Percentiles rank a stretch among this genome's conserved stretches.
Evolutionary conservation across 2,329 filamentous ascomycete genomes (phyloP).

Genomic region (Pseudocercospora musae): DNA sequence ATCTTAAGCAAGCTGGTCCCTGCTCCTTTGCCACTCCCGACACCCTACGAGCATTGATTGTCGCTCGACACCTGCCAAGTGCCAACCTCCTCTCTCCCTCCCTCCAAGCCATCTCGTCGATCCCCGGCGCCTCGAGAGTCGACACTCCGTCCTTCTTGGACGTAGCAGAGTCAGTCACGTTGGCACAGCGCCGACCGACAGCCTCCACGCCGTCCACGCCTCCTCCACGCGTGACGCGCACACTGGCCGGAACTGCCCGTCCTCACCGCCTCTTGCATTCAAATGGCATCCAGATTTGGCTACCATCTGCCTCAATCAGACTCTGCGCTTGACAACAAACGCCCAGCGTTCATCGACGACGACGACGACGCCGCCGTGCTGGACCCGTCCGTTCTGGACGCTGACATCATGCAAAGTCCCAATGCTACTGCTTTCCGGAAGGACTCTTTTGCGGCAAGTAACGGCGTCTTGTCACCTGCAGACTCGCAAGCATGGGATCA

Average conservation of each 20-base stretch:
- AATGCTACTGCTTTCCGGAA: conserved; percentile 28
- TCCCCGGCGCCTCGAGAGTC: conserved; percentile 6
- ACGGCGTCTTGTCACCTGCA: conserved; percentile 32
- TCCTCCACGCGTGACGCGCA: conserved; percentile 21
- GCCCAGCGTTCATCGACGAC: conserved; percentile 27
- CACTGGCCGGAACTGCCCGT: conserved; percentile 22
- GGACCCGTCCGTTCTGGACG: conserved; percentile 31
- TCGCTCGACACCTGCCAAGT: conserved; percentile 21
- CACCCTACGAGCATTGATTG: conserved; percentile 31
- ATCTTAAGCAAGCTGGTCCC: conserved; percentile 34
- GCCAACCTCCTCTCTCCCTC: background rate
- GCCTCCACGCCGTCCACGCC: conserved; percentile 15
- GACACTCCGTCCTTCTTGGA: conserved; percentile 14
- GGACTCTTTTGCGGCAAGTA: conserved; percentile 34
- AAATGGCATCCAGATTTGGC: conserved; percentile 31
- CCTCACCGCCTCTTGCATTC: conserved; percentile 30
- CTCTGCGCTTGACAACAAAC: conserved; percentile 24
- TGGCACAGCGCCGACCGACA: conserved; percentile 13
- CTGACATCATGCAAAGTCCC: conserved; percentile 35
- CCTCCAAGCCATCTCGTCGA: conserved; percentile 6
- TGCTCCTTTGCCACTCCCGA: conserved; percentile 26
- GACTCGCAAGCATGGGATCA: conserved; percentile 34
- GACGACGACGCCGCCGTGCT: conserved; percentile 29
- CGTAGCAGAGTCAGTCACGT: conserved; percentile 21
- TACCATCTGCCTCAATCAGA: conserved; percentile 26